Conservation (phyloP, 768 basidiomycete genomes). For the Vararia minispora region DNA sequence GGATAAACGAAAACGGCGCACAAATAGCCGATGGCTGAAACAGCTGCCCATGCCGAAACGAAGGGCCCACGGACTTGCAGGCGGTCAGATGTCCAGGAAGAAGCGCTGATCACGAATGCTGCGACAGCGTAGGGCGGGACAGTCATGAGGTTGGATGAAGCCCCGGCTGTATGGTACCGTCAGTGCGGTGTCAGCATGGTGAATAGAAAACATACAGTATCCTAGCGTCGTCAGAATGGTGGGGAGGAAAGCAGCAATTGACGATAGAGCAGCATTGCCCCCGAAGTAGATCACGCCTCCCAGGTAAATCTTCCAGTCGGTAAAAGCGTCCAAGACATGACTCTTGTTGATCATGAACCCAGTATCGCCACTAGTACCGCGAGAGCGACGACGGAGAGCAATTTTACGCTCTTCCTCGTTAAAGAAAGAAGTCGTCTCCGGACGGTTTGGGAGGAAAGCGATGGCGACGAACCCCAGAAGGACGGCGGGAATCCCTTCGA, state of each 20-base stretch:
- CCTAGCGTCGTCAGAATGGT: slow-evolving; percentile 72
- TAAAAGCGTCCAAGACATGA: slow-evolving; percentile 54
- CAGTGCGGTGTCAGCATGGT: not conserved
- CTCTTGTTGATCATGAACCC: slow-evolving; percentile 58
- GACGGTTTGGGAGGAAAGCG: slow-evolving; percentile 54
- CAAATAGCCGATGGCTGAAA: slow-evolving; percentile 56
- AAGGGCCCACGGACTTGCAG: slow-evolving; percentile 48
- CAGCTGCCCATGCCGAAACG: slow-evolving; percentile 30
- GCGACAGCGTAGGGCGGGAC: slow-evolving; percentile 75
- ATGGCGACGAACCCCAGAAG: slow-evolving; percentile 47
- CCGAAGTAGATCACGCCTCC: slow-evolving; percentile 73
- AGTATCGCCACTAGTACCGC: slow-evolving; percentile 52
- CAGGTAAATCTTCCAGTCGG: slow-evolving; percentile 66
- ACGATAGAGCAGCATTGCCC: slow-evolving; percentile 65
- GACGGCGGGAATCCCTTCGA: slow-evolving; percentile 65
- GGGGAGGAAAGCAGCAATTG: slow-evolving; percentile 74
- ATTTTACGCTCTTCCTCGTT: slow-evolving; percentile 40
- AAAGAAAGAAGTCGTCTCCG: slow-evolving; percentile 56
- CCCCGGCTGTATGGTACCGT: slow-evolving; percentile 34
- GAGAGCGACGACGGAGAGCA: slow-evolving; percentile 56
- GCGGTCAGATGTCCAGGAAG: slow-evolving; percentile 55
- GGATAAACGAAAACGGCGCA: slow-evolving; percentile 19
- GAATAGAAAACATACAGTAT: slow-evolving; percentile 44
- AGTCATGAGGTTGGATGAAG: slow-evolving; percentile 60
- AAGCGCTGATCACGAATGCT: slow-evolving; percentile 45